Conservation (phyloP, 169 alveolate genomes). For the Cryptosporidium tyzzeri region DNA sequence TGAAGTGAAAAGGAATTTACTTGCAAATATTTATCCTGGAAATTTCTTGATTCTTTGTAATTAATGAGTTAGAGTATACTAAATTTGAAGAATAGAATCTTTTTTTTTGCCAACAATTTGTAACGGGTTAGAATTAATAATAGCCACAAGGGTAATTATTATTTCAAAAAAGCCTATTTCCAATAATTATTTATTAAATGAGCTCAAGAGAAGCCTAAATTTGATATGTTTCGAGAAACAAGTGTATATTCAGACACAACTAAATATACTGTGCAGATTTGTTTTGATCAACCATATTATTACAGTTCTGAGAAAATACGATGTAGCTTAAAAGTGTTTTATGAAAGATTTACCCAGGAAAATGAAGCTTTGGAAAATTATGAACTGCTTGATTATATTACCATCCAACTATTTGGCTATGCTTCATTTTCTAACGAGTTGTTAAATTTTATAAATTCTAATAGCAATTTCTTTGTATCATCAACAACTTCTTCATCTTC, state of each 20-base stretch:
- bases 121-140: neutral
- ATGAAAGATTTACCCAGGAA: conserved; percentile 1
- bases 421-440: conserved; percentile 27
- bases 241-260: neutral
- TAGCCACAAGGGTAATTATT: neutral
- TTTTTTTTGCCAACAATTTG: too few relatives aligned
- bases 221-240: conserved; percentile 4
- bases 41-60: neutral
- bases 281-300: conserved; percentile 66
- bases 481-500: neutral
- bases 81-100: neutral
- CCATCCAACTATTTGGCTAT: conserved; percentile 60
- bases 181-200: neutral
- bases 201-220: neutral
- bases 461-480: neutral
- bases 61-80: neutral
- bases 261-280: conserved; percentile 31
- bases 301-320: conserved; percentile 63
- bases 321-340: conserved; percentile 29
- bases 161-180: neutral
- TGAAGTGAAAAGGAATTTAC: neutral
- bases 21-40: neutral
- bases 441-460: neutral
- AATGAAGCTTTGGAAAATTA: neutral
- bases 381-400: conserved; percentile 37